These are phyloP conservation scores for Rhodofomes roseus DNA, from an alignment of 1,284 basidiomycete species.

Conservation along the genomic window DNA sequence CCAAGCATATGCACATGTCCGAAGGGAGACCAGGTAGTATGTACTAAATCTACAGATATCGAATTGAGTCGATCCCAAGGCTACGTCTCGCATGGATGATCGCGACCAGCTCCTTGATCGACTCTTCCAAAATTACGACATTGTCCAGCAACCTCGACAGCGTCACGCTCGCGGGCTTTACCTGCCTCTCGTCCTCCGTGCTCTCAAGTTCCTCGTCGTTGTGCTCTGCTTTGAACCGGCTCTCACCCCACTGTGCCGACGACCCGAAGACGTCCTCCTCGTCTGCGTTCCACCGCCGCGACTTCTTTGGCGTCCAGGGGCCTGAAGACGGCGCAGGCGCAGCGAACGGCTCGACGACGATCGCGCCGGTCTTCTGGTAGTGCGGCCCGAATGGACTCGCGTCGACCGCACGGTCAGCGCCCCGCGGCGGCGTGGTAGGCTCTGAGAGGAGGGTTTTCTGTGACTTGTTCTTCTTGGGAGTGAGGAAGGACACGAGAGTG, in stretches of 20 bases:
- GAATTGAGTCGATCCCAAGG: conserved; percentile 82
- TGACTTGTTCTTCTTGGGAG: conserved; percentile 64
- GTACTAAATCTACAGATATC: conserved; percentile 52
- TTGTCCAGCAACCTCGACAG: conserved; percentile 90
- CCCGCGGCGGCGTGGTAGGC: conserved; percentile 40
- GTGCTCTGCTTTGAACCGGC: conserved; percentile 25
- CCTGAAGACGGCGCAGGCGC: conserved; percentile 57
- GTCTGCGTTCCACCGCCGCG: conserved; percentile 46
- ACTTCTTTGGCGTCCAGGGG: conserved; percentile 58
- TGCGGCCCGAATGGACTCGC: conserved; percentile 83
- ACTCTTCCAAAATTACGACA: conserved; percentile 92
- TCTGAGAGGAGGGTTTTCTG: conserved; percentile 31
- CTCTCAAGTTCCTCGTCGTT: conserved; percentile 32
- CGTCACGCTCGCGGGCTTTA: conserved; percentile 48
- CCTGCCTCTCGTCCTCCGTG: conserved; percentile 26
- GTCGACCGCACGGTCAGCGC: conserved; percentile 42
- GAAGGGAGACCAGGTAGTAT: background rate
- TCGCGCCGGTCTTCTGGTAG: conserved; percentile 74
- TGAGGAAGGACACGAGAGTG: conserved; percentile 74
- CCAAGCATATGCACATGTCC: background rate
- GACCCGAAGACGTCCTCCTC: conserved; percentile 69
- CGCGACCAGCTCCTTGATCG: conserved; percentile 89
- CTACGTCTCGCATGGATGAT: conserved; percentile 84
- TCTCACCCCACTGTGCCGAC: conserved; percentile 51
- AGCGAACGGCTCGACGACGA: conserved; percentile 70